These are phyloP conservation scores for Claviceps humidiphila DNA, from an alignment of 2,329 filamentous ascomycete species.

Conservation along the genomic window DNA sequence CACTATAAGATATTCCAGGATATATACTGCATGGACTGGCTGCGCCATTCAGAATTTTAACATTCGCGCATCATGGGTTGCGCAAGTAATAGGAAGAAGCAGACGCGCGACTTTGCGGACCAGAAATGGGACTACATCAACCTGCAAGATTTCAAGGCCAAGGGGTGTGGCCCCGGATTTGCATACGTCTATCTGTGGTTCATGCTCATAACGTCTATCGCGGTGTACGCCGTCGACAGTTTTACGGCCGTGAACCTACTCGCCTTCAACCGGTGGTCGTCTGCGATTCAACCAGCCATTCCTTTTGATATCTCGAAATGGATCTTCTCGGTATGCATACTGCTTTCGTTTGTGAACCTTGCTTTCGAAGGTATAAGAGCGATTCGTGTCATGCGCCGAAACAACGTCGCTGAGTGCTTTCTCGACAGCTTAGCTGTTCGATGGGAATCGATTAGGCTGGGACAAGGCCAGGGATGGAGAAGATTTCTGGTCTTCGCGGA, in stretches of 20 bases:
- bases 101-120: constrained; percentile 58
- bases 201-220: constrained; percentile 62
- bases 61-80: constrained; percentile 45
- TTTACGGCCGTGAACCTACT: constrained; percentile 90
- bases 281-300: constrained; percentile 66
- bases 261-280: constrained; percentile 79
- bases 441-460: constrained; percentile 68
- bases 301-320: constrained; percentile 72
- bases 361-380: constrained; percentile 70
- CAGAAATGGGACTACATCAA: constrained; percentile 90
- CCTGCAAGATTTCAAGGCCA: constrained; percentile 67
- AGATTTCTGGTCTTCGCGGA: constrained; percentile 88
- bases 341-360: constrained; percentile 76
- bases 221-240: constrained; percentile 79
- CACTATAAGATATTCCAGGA: not conserved
- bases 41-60: not conserved
- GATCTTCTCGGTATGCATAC: constrained; percentile 90
- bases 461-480: constrained; percentile 65
- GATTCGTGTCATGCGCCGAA: constrained; percentile 65
- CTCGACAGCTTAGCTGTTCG: constrained; percentile 77
- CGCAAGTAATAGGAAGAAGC: constrained; percentile 46
- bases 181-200: constrained; percentile 81
- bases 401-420: constrained; percentile 82
- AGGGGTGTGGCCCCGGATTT: constrained; percentile 60
- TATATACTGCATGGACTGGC: not conserved